Percentiles rank a stretch among this genome's conserved stretches.
Evolutionary conservation across 768 basidiomycete genomes (phyloP).

Genomic region (Tremella fuciformis): DNA sequence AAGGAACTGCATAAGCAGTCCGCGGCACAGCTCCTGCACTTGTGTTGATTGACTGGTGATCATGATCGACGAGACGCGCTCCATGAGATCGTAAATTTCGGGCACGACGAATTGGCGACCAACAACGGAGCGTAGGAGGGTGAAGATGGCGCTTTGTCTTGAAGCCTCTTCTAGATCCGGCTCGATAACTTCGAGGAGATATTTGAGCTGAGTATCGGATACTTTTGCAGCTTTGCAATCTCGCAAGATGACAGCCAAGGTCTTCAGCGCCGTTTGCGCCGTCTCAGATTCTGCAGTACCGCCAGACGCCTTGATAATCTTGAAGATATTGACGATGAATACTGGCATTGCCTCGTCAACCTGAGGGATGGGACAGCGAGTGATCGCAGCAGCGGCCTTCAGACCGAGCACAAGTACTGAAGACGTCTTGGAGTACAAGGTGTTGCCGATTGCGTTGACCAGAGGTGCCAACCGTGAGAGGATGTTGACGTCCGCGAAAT

Average conservation of each 20-base stretch:
- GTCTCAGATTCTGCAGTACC: conserved; percentile 80
- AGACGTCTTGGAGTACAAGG: conserved; percentile 77
- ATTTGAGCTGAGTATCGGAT: conserved; percentile 83
- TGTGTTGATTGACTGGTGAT: conserved; percentile 87
- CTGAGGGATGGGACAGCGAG: conserved; percentile 76
- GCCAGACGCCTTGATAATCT: conserved; percentile 75
- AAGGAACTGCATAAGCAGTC: conserved; percentile 85
- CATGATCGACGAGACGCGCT: conserved; percentile 81
- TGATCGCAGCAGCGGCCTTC: conserved; percentile 73
- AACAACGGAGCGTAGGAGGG: conserved; percentile 84
- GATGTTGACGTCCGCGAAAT: conserved; percentile 70
- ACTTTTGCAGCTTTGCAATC: conserved; percentile 76
- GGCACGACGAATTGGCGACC: conserved; percentile 87
- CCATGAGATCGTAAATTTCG: conserved; percentile 97
- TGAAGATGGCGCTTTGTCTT: conserved; percentile 80
- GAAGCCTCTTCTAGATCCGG: conserved; percentile 88
- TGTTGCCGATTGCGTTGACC: conserved; percentile 81
- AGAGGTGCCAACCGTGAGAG: conserved; percentile 82
- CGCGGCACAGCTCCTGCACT: conserved; percentile 87
- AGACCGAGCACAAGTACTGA: conserved; percentile 72
- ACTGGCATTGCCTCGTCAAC: conserved; percentile 74
- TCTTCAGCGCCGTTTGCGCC: conserved; percentile 80
- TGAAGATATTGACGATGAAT: conserved; percentile 76
- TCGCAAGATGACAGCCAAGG: conserved; percentile 82
- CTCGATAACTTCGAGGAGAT: conserved; percentile 75